Evolutionary conservation across 352 stramenopile genomes (phyloP).

Genomic region (Pythium aquatile): DNA sequence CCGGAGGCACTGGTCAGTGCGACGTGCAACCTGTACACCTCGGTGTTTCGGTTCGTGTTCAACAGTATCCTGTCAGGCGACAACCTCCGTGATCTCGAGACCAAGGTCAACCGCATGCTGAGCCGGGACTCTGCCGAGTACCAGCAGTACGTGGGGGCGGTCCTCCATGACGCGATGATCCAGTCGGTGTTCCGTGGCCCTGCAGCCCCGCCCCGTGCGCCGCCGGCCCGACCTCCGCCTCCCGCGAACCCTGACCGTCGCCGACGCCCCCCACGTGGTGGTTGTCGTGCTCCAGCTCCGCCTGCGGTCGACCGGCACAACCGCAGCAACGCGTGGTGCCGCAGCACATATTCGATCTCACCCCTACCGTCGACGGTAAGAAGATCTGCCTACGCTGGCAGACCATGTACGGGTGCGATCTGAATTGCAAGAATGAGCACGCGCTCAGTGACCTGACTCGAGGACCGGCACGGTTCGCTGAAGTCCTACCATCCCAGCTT

Average conservation of each 20-base stretch:
- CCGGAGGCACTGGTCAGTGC: background rate
- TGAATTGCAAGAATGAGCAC: background rate
- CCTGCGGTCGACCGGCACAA: background rate
- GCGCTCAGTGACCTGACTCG: background rate
- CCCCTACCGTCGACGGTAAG: background rate
- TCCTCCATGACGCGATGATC: conserved; percentile 5
- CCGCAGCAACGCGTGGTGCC: background rate
- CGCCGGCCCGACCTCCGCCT: too few relatives aligned
- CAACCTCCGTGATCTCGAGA: conserved; percentile 2
- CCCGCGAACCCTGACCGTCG: too few relatives aligned
- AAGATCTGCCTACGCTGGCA: background rate
- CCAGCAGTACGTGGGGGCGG: conserved; percentile 1
- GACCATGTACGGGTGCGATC: background rate
- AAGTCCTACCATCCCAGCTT: background rate
- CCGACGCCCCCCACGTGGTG: too few relatives aligned
- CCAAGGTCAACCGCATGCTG: background rate
- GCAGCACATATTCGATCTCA: background rate
- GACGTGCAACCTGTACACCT: conserved; percentile 9
- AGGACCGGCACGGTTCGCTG: background rate
- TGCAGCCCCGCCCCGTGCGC: background rate
- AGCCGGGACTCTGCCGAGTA: conserved; percentile 2
- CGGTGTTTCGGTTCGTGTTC: background rate
- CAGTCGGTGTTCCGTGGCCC: background rate
- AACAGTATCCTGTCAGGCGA: background rate
- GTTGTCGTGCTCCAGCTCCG: too few relatives aligned